Evolutionary conservation across 345 rosid species (phyloP), one percentile per base, ranked within the genome.

Genomic region (Passiflora organensis): DNA sequence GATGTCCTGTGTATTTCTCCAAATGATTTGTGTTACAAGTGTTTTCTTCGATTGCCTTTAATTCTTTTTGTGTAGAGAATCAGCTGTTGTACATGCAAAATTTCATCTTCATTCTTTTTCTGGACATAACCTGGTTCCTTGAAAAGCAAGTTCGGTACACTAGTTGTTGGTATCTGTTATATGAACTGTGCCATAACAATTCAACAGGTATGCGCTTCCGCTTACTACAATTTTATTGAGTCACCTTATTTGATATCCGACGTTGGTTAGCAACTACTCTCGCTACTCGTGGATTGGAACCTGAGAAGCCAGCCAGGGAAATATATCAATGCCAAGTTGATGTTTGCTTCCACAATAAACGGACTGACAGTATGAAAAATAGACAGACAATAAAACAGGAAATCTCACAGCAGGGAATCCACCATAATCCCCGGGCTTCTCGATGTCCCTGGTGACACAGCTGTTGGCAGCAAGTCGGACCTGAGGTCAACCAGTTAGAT

Each of bases 391-490:
- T 20, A 15, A 39, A 21, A 1, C 18, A 13, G 15, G 14, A 10
- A 53, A 65, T 70, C 53, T 80, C 78, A 88, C 94, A 54, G 94
- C 91, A 59, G 94, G 94, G 65, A 88, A 89, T 70, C 96, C 94
- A 37, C 91, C 96, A 55, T 75, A 89, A 65, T 85, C 96, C 16
- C 95, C 96, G 32, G 91, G 79, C 65, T 78, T 80, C 1, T n/a
- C 75, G 42, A 89, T 89, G 76, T 83, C 81, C 77, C 78, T 89
- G 52, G 73, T 80, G 43, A 85, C 96, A 62, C 79, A 76, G 71
- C 87, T 81, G 69, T 80, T 89, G 48, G 82, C 89, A 66, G 91
- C 91, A 36, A 85, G 80, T 32, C 85, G 86, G 45, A 81, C 95
- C 91, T 88, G 73, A 56, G 20, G 32, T 32, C 52, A 36, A 48